phyloP scores from a whole-genome alignment of 2,329 filamentous ascomycete genomes.

The Aspergillus amoenus region DNA sequence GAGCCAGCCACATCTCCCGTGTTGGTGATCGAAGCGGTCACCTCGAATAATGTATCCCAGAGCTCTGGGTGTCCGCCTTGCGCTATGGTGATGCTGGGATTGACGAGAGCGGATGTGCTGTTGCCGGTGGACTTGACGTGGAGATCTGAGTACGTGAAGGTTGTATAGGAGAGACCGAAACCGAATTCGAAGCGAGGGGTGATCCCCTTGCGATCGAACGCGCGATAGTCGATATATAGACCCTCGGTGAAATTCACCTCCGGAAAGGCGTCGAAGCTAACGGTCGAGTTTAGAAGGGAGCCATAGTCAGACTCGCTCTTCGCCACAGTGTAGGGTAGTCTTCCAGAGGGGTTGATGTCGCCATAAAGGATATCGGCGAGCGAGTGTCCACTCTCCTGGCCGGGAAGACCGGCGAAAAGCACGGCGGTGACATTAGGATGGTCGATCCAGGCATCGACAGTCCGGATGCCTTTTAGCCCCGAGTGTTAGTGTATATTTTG shows the following conservation, averaged over 20 bases:
- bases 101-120: neutral
- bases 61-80: neutral
- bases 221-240: neutral
- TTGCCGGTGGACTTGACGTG: neutral
- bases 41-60: neutral
- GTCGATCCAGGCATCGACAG: constrained; percentile 55
- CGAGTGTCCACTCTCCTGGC: constrained; percentile 61
- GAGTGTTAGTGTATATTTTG: constrained; percentile 54
- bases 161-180: neutral
- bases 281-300: neutral
- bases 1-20: neutral
- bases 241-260: neutral
- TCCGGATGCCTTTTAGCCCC: constrained; percentile 51
- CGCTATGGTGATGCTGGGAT: neutral
- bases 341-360: constrained; percentile 56
- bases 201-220: neutral
- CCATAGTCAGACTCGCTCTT: constrained; percentile 32
- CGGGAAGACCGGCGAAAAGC: constrained; percentile 64
- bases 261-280: no score
- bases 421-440: constrained; percentile 65
- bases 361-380: constrained; percentile 60
- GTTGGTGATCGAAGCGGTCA: neutral
- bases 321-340: constrained; percentile 63
- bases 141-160: neutral
- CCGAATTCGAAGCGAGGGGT: neutral